Percentiles rank a stretch among this genome's conserved stretches.
These are phyloP conservation scores for Mycena leptocephala DNA, from an alignment of 768 basidiomycete genomes.

Conservation along the genomic window DNA sequence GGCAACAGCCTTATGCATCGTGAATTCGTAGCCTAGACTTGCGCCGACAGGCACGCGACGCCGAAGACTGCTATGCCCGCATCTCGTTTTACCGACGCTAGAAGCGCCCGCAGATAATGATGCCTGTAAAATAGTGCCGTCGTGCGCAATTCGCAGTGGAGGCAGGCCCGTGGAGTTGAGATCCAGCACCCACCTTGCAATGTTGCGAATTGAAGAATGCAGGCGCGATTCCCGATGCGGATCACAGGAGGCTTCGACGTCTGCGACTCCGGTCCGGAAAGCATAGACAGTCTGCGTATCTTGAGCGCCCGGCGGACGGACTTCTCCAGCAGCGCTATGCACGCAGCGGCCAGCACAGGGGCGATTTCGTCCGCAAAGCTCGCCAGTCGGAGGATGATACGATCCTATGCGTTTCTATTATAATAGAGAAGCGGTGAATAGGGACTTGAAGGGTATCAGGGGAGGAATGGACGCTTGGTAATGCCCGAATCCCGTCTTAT, in stretches of 20 bases:
- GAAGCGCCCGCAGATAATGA: neutral
- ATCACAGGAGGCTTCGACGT: conserved; percentile 3
- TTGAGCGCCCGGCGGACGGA: neutral
- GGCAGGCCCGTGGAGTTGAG: neutral
- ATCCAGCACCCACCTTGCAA: neutral
- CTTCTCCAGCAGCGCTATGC: neutral
- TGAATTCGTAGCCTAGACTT: neutral
- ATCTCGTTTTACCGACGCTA: neutral
- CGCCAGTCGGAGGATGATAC: neutral
- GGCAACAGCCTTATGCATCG: too few species aligned
- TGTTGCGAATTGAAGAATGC: too few species aligned
- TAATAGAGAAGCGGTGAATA: neutral
- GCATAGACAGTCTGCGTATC: neutral
- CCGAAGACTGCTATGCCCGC: conserved; percentile 9
- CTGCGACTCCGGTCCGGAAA: conserved; percentile 16
- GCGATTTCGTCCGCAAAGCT: neutral
- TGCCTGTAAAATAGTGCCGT: neutral
- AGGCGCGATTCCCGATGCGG: neutral
- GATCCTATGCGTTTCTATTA: neutral
- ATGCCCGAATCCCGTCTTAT: neutral
- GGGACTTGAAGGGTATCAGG: neutral
- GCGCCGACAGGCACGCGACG: conserved; percentile 1
- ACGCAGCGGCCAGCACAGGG: neutral
- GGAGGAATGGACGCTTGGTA: too few species aligned
- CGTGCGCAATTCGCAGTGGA: neutral